These are phyloP conservation scores for Macaranga tanarius DNA, from an alignment of 441 rosid genomes.

Conservation along the genomic window DNA sequence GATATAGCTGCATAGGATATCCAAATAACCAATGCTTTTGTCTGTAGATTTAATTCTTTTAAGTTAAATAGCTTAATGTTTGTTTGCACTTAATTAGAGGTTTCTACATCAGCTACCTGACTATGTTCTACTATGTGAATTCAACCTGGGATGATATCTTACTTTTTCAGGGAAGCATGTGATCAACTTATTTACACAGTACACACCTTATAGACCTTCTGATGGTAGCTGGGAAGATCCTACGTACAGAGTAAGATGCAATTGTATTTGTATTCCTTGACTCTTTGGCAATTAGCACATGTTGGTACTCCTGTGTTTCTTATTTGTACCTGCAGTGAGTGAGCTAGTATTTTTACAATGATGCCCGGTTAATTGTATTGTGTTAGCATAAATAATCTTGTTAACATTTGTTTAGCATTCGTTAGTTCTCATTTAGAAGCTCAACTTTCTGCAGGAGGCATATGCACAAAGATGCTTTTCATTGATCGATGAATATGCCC, in stretches of 20 bases:
- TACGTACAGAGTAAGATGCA: conserved; percentile 63
- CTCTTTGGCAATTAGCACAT: too few relatives aligned
- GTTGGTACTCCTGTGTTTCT: too few relatives aligned
- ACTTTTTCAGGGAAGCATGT: conserved; percentile 67
- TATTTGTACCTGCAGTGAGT: background rate
- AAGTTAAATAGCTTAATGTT: background rate
- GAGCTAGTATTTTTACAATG: background rate
- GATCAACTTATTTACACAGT: conserved; percentile 77
- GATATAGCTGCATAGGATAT: too few relatives aligned
- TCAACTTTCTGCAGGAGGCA: conserved; percentile 48
- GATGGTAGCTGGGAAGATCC: conserved; percentile 88
- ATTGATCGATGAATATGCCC: conserved; percentile 44
- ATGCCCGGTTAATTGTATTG: background rate
- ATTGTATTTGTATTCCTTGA: too few relatives aligned
- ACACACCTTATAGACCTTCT: conserved; percentile 81
- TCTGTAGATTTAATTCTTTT: background rate
- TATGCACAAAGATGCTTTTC: conserved; percentile 39
- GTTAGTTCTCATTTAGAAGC: background rate
- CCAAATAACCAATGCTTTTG: too few relatives aligned
- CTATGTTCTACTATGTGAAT: background rate
- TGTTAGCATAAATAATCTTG: background rate
- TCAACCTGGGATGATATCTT: background rate
- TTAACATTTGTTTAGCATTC: too few relatives aligned
- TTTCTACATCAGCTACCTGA: background rate
- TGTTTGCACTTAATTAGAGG: background rate